Evolutionary conservation across 768 basidiomycete genomes (phyloP).

Genomic region (Gautieria morchelliformis): DNA sequence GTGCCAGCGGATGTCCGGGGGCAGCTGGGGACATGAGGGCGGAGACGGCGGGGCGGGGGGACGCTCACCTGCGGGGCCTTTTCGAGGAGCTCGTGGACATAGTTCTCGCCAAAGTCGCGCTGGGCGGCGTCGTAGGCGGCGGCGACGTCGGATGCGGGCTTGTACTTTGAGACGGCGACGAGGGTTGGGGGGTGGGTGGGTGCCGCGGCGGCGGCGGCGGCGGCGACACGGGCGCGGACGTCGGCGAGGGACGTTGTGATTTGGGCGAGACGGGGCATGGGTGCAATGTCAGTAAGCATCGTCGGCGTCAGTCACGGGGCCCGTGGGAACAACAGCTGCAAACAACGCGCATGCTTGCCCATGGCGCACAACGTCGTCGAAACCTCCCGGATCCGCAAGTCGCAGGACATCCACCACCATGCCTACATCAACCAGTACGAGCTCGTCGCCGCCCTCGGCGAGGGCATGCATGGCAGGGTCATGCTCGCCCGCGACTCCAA

Average conservation of each 20-base stretch:
- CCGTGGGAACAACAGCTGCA: too few species aligned
- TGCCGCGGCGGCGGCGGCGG: constrained; percentile 25
- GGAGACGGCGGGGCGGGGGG: too few species aligned
- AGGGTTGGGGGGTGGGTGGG: constrained; percentile 30
- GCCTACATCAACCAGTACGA: constrained; percentile 70
- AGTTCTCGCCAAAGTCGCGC: constrained; percentile 95
- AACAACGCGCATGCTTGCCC: not conserved
- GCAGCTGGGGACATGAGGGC: constrained; percentile 52
- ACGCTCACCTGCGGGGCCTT: constrained; percentile 62
- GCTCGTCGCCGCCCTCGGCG: constrained; percentile 66
- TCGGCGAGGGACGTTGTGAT: constrained; percentile 44
- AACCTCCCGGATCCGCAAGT: constrained; percentile 2
- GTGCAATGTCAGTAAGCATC: constrained; percentile 1
- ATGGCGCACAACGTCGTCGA: constrained; percentile 10
- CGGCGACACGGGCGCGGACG: constrained; percentile 39
- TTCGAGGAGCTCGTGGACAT: constrained; percentile 85
- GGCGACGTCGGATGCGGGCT: constrained; percentile 78
- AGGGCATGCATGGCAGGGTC: constrained; percentile 87
- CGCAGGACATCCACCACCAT: constrained; percentile 10
- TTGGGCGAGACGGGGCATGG: constrained; percentile 44
- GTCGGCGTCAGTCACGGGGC: not conserved
- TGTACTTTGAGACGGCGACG: constrained; percentile 90
- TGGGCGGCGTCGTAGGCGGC: constrained; percentile 77
- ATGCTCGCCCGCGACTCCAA: constrained; percentile 55
- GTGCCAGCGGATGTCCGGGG: constrained; percentile 86